Evolutionary conservation across 2,329 filamentous ascomycete species (phyloP).

Genomic region (Scedosporium dehoogii): DNA sequence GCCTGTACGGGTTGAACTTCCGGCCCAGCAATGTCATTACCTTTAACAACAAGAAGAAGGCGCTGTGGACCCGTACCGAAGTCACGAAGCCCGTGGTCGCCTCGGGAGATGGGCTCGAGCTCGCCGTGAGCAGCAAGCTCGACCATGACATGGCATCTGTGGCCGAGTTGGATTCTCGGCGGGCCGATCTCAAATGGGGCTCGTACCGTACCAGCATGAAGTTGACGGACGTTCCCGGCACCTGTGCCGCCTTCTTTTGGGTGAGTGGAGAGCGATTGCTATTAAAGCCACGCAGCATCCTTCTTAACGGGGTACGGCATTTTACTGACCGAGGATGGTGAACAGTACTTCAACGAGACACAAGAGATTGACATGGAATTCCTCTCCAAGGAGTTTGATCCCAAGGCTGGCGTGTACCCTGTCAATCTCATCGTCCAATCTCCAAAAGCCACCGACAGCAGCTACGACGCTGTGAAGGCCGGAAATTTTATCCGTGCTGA

Average conservation of each 20-base stretch:
- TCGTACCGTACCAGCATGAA: slow-evolving; percentile 61
- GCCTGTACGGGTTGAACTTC: slow-evolving; percentile 57
- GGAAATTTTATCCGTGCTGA: slow-evolving; percentile 45
- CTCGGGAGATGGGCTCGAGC: slow-evolving; percentile 41
- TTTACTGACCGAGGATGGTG: neutral
- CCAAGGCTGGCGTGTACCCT: slow-evolving; percentile 38
- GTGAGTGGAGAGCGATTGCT: slow-evolving; percentile 27
- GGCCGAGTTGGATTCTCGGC: slow-evolving; percentile 53
- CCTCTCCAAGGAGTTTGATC: slow-evolving; percentile 54
- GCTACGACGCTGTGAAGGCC: slow-evolving; percentile 53
- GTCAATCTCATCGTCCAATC: slow-evolving; percentile 72
- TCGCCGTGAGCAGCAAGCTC: slow-evolving; percentile 40
- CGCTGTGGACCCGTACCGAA: slow-evolving; percentile 26
- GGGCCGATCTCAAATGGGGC: slow-evolving; percentile 58
- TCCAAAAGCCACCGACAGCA: slow-evolving; percentile 42
- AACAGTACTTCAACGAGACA: slow-evolving; percentile 65
- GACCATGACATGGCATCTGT: slow-evolving; percentile 45
- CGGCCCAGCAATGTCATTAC: slow-evolving; percentile 44
- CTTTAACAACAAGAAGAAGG: slow-evolving; percentile 29
- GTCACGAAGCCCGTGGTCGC: slow-evolving; percentile 27
- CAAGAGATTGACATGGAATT: slow-evolving; percentile 79
- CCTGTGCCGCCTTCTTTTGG: slow-evolving; percentile 75
- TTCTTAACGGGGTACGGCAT: neutral
- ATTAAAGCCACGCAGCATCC: too few species aligned
- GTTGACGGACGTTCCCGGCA: slow-evolving; percentile 49